A percentile compares a stretch with the other conserved stretches of the same genome.
These are phyloP conservation scores for Penicillium tannophilum DNA, from an alignment of 495 filamentous ascomycete genomes.

Conservation along the genomic window DNA sequence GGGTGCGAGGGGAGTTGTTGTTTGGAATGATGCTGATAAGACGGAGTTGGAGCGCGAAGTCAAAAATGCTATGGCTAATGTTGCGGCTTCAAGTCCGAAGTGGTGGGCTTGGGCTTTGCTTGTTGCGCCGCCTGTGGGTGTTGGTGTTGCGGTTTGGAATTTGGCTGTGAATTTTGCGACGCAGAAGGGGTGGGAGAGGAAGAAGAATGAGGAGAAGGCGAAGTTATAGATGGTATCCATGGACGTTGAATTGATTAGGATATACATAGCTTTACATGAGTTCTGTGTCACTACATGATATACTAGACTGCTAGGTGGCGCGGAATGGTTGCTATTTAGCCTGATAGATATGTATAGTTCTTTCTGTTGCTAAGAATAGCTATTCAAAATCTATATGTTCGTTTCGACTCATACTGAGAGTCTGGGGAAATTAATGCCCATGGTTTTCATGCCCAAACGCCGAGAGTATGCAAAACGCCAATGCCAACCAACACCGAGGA, in stretches of 20 bases:
- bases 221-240: conserved; percentile 51
- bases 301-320: neutral
- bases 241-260: neutral
- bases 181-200: conserved; percentile 68
- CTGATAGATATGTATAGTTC: neutral
- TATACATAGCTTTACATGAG: conserved; percentile 2
- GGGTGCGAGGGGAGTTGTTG: conserved; percentile 65
- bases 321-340: neutral
- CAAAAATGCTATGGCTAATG: conserved; percentile 57
- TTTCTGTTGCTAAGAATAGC: neutral
- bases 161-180: conserved; percentile 66
- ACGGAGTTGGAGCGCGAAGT: conserved; percentile 68
- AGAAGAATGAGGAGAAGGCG: conserved; percentile 66
- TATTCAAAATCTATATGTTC: neutral
- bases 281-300: neutral
- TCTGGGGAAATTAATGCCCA: conserved; percentile 1
- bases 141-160: conserved; percentile 63
- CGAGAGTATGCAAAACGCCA: conserved; percentile 13
- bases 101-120: conserved; percentile 83
- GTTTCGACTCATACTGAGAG: neutral
- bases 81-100: conserved; percentile 63
- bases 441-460: conserved; percentile 11
- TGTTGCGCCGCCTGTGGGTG: conserved; percentile 70
- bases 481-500: neutral
- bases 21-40: conserved; percentile 82